These are phyloP conservation scores for Gossypium gossypioides DNA, from an alignment of 441 rosid genomes.

Conservation along the genomic window DNA sequence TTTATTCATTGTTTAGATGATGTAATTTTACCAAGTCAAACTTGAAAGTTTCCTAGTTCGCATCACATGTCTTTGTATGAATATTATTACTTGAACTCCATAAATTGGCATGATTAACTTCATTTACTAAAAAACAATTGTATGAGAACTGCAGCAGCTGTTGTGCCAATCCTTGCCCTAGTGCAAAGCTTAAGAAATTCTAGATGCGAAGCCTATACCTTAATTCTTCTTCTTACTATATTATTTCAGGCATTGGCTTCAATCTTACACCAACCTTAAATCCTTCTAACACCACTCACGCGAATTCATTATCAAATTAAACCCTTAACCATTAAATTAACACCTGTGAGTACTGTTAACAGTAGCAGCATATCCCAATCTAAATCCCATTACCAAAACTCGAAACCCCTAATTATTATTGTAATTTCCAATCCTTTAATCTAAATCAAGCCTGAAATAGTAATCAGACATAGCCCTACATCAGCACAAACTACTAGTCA, in stretches of 20 bases:
- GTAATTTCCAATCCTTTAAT: not conserved
- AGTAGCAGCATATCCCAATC: not conserved
- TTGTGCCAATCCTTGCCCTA: not conserved
- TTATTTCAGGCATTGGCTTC: not conserved
- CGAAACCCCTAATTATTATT: not conserved
- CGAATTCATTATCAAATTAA: not conserved
- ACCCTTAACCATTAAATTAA: not conserved
- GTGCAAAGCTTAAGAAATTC: not conserved
- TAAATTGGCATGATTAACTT: not conserved
- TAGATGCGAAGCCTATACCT: not conserved
- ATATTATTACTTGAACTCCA: not conserved
- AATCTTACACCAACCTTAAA: not conserved
- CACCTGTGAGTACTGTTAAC: not conserved
- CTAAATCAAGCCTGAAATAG: not conserved
- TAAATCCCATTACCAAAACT: not conserved
- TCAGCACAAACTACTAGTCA: not conserved
- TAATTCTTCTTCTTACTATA: not conserved
- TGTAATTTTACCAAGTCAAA: not conserved
- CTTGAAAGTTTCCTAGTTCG: not conserved
- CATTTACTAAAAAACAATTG: not conserved
- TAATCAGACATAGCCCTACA: not conserved
- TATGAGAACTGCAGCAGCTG: not conserved
- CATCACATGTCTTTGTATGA: not conserved
- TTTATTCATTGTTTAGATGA: not conserved
- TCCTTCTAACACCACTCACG: not conserved